phyloP scores from a whole-genome alignment of 345 rosid species.

The Salix brachista region DNA sequence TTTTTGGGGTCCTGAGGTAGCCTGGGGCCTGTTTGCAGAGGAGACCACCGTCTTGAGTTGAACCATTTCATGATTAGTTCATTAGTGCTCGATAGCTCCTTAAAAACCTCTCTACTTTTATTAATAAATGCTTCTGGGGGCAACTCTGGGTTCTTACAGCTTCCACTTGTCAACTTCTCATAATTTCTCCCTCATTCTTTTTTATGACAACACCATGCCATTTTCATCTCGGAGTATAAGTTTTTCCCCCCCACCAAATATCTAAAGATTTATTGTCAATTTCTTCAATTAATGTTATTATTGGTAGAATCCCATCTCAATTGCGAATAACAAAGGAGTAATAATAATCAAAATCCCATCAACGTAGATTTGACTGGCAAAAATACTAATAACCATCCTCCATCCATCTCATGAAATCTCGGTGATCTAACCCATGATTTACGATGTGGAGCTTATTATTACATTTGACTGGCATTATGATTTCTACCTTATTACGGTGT shows the following conservation, averaged over 20 bases:
- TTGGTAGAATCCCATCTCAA: too few relatives aligned
- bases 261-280: neutral
- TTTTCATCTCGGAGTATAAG: neutral
- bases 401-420: neutral
- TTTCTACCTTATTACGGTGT: neutral
- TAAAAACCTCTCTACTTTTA: constrained; percentile 19
- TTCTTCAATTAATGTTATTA: neutral
- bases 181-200: neutral
- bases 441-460: neutral
- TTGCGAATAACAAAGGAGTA: too few relatives aligned
- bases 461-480: neutral
- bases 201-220: neutral
- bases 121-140: constrained; percentile 25
- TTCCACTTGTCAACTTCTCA: neutral
- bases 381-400: neutral
- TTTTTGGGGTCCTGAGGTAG: neutral
- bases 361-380: neutral
- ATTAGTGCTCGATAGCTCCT: constrained; percentile 34
- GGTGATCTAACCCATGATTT: constrained; percentile 6
- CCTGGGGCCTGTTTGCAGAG: constrained; percentile 5
- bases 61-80: constrained; percentile 38
- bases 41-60: constrained; percentile 11
- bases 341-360: too few relatives aligned
- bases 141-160: neutral
- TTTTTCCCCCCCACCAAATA: too few relatives aligned